Base-by-base conservation (phyloP, 352 stramenopile genomes). In the Phytophthora melonis region DNA sequence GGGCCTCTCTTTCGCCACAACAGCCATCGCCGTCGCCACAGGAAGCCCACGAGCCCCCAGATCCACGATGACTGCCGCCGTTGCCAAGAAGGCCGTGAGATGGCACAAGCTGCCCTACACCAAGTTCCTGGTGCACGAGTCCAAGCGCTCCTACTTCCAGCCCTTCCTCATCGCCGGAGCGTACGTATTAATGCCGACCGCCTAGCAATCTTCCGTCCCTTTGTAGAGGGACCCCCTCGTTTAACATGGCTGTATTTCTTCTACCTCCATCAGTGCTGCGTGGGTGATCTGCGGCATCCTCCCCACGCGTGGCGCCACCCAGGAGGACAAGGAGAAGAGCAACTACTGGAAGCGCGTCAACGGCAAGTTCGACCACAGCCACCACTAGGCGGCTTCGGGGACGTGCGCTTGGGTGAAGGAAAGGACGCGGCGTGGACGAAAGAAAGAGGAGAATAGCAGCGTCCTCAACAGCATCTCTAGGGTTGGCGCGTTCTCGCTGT, bases 331-430 rank as follows among this genome's bases (percentile, higher is more conserved):
- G 79, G 84, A 92, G 66, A 87, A 92, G 81, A 91, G 80, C 59
- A 94, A 94, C 76, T 96, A 88, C 88, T 96, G 90, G 90, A 83
- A 95, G 79, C 87, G 87, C 62, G 58, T 88, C 39, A 92, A 96
- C 80, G 88, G 86, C 82, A 96, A 88, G 86, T 89, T 88, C 79
- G 82, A 92, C 79, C 81, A 92, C 82, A 81, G 75, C 75, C 79
- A 88, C 71, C 87, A 94, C 81, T 94, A 94, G 87, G 71, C 61
- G 25, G n/a, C 66, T 21, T 9, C 53, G 21, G 45, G 39, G 59
- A 5, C 53, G 36, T 5, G 53, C 53, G 56, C 55, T 58, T 63
- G 62, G 50, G 36, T 58, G 50, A 67, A 58, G 18, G 23, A 63
- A 36, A 56, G 19, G 23, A n/a, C 41, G 41, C 41, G 2, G 41